phyloP scores from a whole-genome alignment of 257 asterid genomes.

The Ajuga chamaepitys region DNA sequence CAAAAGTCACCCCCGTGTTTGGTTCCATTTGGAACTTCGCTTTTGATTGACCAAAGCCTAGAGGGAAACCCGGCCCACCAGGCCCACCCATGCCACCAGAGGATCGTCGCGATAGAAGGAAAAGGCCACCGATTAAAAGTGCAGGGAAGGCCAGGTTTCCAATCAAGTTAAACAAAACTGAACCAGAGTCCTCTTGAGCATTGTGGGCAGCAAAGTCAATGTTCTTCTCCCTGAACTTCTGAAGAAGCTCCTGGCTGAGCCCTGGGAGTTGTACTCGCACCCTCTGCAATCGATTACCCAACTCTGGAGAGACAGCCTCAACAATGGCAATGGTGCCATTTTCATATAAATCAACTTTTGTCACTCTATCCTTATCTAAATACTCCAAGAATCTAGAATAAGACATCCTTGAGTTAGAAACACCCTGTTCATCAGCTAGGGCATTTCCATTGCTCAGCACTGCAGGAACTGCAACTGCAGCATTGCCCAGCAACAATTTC shows the following conservation, averaged over 20 bases:
- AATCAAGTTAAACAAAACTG: conserved; percentile 68
- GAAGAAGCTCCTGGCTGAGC: conserved; percentile 95
- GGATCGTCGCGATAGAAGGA: conserved; percentile 86
- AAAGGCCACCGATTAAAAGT: conserved; percentile 85
- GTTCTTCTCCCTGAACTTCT: conserved; percentile 85
- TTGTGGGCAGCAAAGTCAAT: conserved; percentile 95
- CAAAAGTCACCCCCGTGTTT: conserved; percentile 89
- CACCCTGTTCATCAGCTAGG: conserved; percentile 34
- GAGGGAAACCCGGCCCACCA: conserved; percentile 91
- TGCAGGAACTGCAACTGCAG: conserved; percentile 33
- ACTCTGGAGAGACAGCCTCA: conserved; percentile 87
- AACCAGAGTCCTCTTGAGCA: conserved; percentile 92
- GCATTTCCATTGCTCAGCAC: too few relatives aligned
- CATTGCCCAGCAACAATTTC: conserved; percentile 65
- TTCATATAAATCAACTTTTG: too few relatives aligned
- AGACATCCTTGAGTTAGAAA: not conserved
- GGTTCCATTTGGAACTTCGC: conserved; percentile 99
- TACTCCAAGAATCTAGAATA: too few relatives aligned
- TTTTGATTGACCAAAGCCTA: conserved; percentile 76
- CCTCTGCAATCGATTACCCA: conserved; percentile 84
- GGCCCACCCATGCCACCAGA: conserved; percentile 99
- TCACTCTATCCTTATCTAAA: too few relatives aligned
- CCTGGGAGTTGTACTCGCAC: conserved; percentile 97
- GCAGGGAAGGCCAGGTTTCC: conserved; percentile 88
- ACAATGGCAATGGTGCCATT: conserved; percentile 27